Percentiles rank a stretch among this genome's conserved stretches.
These are phyloP conservation scores for Heimioporus sp. DNA, from an alignment of 768 basidiomycete species.

Conservation along the genomic window DNA sequence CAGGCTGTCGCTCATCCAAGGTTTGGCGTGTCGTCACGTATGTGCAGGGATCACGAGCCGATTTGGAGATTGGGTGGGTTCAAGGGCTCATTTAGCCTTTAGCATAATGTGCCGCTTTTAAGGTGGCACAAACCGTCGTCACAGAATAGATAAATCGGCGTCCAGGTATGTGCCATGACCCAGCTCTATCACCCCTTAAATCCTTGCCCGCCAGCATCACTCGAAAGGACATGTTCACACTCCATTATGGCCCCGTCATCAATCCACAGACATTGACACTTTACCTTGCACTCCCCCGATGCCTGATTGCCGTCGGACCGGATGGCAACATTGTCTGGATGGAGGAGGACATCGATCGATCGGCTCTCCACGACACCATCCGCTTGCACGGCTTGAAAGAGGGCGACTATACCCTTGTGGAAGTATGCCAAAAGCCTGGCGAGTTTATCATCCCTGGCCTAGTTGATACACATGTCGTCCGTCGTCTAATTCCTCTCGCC, in stretches of 20 bases:
- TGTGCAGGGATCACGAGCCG: no score
- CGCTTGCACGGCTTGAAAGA: conserved; percentile 44
- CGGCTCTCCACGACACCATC: conserved; percentile 50
- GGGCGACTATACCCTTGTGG: conserved; percentile 27
- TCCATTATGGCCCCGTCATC: conserved; percentile 59
- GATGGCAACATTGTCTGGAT: conserved; percentile 71
- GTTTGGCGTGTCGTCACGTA: no score
- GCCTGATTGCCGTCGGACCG: conserved; percentile 51
- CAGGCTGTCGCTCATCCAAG: no score
- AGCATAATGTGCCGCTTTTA: no score
- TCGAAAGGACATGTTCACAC: conserved; percentile 22
- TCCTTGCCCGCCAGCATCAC: no score
- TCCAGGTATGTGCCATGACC: no score
- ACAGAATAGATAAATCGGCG: no score
- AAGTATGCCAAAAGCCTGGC: conserved; percentile 37
- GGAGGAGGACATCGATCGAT: conserved; percentile 50
- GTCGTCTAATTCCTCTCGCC: conserved; percentile 19
- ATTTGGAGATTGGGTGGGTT: no score
- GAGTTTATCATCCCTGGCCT: conserved; percentile 86
- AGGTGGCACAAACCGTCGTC: no score
- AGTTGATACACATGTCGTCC: conserved; percentile 88
- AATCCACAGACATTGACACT: conserved; percentile 45
- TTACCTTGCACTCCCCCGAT: conserved; percentile 47
- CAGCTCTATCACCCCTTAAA: no score
- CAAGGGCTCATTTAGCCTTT: no score